Percentiles rank a stretch among this genome's conserved stretches.
These are phyloP conservation scores for Fusarium sambucinum DNA, from an alignment of 2,329 filamentous ascomycete species.

Conservation along the genomic window DNA sequence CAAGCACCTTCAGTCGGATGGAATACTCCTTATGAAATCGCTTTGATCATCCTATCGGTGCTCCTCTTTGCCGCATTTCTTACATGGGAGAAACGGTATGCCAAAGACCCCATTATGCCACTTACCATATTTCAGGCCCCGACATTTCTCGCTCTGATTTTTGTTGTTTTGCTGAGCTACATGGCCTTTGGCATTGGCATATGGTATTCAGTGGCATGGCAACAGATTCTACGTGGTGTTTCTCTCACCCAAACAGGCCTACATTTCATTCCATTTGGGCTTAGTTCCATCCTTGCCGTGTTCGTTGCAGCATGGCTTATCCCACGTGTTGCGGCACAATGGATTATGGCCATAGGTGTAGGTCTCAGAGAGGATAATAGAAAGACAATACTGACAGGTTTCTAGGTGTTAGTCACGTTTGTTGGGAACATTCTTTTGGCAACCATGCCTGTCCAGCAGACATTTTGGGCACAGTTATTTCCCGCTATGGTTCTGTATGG, in stretches of 20 bases:
- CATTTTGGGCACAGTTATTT: conserved; percentile 57
- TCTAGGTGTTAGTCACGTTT: background rate
- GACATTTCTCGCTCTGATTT: conserved; percentile 57
- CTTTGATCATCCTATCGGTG: conserved; percentile 54
- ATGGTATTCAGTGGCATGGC: conserved; percentile 63
- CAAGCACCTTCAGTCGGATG: conserved; percentile 61
- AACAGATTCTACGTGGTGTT: conserved; percentile 57
- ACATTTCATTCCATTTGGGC: conserved; percentile 5
- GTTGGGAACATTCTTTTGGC: conserved; percentile 44
- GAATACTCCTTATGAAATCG: conserved; percentile 57
- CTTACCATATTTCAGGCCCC: conserved; percentile 59
- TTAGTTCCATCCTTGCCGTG: conserved; percentile 14
- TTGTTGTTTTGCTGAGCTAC: conserved; percentile 59
- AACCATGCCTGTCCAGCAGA: conserved; percentile 60
- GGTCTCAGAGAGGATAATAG: conserved; percentile 3
- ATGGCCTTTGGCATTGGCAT: conserved; percentile 62
- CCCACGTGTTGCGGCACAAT: conserved; percentile 60
- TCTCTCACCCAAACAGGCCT: conserved; percentile 44
- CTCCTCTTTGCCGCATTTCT: conserved; percentile 50
- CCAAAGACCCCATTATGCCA: conserved; percentile 59
- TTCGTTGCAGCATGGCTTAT: conserved; percentile 57
- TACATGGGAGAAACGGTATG: conserved; percentile 57
- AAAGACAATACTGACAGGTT: background rate
- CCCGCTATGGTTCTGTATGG: conserved; percentile 51
- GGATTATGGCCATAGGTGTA: conserved; percentile 60